phyloP scores from a whole-genome alignment of 2,329 filamentous ascomycete species.

The Penicillium sp. region DNA sequence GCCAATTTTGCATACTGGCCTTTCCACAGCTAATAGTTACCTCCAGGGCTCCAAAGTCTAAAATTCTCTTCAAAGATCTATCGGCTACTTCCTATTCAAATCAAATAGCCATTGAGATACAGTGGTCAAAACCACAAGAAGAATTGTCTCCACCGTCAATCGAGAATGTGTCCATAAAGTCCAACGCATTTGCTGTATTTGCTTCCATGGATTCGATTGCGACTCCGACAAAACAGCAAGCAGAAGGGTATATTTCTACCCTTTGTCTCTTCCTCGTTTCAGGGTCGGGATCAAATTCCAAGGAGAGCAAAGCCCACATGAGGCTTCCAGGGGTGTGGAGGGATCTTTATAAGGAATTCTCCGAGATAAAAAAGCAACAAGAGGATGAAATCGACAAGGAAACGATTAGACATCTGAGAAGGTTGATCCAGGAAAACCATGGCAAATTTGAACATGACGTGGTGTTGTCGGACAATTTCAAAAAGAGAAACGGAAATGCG shows the following conservation, averaged over 20 bases:
- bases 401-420: conserved; percentile 61
- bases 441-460: conserved; percentile 63
- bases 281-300: conserved; percentile 68
- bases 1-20: neutral
- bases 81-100: conserved; percentile 73
- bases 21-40: neutral
- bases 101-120: conserved; percentile 68
- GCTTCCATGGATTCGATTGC: conserved; percentile 74
- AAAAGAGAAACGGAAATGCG: conserved; percentile 43
- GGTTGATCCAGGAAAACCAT: conserved; percentile 33
- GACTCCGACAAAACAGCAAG: conserved; percentile 72
- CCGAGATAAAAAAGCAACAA: conserved; percentile 64
- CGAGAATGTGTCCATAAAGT: conserved; percentile 39
- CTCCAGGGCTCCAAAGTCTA: conserved; percentile 64
- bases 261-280: conserved; percentile 78
- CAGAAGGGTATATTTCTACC: conserved; percentile 81
- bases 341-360: conserved; percentile 78
- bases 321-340: conserved; percentile 76
- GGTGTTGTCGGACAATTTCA: conserved; percentile 72
- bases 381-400: conserved; percentile 67
- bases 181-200: conserved; percentile 48
- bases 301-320: conserved; percentile 81
- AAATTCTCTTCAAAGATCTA: conserved; percentile 63
- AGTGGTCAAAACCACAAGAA: conserved; percentile 73
- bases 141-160: conserved; percentile 41